These are phyloP conservation scores for Trichoderma asperellum DNA, from an alignment of 2,329 filamentous ascomycete genomes.

Conservation along the genomic window DNA sequence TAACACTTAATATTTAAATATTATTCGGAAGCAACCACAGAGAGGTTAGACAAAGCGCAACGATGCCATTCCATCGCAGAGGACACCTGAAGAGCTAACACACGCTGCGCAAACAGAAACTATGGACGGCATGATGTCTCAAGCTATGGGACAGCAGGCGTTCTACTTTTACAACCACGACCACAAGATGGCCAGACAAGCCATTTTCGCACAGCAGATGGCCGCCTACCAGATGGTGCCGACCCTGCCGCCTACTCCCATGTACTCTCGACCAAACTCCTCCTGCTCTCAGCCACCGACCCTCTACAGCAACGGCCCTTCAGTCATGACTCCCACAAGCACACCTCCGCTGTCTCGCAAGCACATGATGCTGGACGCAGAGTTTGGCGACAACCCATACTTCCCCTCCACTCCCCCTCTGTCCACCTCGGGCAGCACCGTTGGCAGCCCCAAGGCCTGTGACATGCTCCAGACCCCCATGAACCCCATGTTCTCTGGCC, in stretches of 20 bases:
- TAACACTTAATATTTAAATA: slow-evolving; percentile 25
- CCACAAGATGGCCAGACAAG: slow-evolving; percentile 72
- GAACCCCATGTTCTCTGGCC: slow-evolving; percentile 75
- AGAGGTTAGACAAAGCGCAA: slow-evolving; percentile 18
- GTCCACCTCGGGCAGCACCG: slow-evolving; percentile 80
- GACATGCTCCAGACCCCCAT: slow-evolving; percentile 82
- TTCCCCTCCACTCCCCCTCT: slow-evolving; percentile 87
- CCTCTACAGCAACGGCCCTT: slow-evolving; percentile 61
- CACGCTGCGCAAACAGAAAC: slow-evolving; percentile 38
- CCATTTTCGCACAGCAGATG: slow-evolving; percentile 64
- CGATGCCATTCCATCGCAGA: not conserved
- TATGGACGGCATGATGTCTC: slow-evolving; percentile 68
- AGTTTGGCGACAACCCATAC: slow-evolving; percentile 70
- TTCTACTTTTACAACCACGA: slow-evolving; percentile 91
- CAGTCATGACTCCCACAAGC: slow-evolving; percentile 72
- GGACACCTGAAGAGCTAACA: slow-evolving; percentile 16
- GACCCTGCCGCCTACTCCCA: slow-evolving; percentile 64
- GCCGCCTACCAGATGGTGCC: slow-evolving; percentile 52
- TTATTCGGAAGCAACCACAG: not conserved
- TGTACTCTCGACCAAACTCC: slow-evolving; percentile 68
- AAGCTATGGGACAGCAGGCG: slow-evolving; percentile 69
- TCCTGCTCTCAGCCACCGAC: slow-evolving; percentile 66
- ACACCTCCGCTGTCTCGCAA: slow-evolving; percentile 70
- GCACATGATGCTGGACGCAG: slow-evolving; percentile 80
- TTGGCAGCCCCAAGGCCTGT: slow-evolving; percentile 81